These are phyloP conservation scores for Ziziphus jujuba DNA, from an alignment of 306 rosid genomes.

Conservation along the genomic window DNA sequence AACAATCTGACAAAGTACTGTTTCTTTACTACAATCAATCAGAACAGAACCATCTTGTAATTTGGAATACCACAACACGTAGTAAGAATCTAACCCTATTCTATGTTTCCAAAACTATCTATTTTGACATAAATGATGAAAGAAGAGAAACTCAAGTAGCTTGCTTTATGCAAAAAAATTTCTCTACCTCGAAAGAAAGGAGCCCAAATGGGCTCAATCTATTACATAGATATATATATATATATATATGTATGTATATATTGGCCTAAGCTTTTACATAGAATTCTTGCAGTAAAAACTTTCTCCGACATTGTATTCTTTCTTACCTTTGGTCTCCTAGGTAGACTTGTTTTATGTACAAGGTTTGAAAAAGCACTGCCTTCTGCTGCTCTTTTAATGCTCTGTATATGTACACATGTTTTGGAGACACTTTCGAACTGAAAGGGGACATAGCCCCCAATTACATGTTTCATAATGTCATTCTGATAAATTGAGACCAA, in stretches of 20 bases:
- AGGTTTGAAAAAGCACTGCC: not conserved
- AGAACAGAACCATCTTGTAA: no score
- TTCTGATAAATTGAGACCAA: slow-evolving; percentile 13
- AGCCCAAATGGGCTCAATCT: not conserved
- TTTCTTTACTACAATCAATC: no score
- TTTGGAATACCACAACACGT: no score
- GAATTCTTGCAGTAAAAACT: not conserved
- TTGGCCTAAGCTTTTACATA: no score
- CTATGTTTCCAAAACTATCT: no score
- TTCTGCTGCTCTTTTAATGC: slow-evolving; percentile 6
- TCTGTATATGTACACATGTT: slow-evolving; percentile 8
- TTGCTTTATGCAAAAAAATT: slow-evolving; percentile 4
- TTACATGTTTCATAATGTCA: not conserved
- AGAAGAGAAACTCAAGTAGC: not conserved
- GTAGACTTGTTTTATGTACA: slow-evolving; percentile 27
- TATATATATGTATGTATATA: no score
- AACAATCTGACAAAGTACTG: no score
- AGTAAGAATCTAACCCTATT: no score
- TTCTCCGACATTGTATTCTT: not conserved
- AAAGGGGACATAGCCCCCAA: not conserved
- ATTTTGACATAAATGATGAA: no score
- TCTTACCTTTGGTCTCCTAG: slow-evolving; percentile 6
- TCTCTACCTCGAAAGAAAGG: not conserved
- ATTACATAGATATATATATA: no score
- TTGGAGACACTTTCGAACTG: not conserved